phyloP scores from a whole-genome alignment of 2,329 filamentous ascomycete genomes.

The Davidsoniella australis region DNA sequence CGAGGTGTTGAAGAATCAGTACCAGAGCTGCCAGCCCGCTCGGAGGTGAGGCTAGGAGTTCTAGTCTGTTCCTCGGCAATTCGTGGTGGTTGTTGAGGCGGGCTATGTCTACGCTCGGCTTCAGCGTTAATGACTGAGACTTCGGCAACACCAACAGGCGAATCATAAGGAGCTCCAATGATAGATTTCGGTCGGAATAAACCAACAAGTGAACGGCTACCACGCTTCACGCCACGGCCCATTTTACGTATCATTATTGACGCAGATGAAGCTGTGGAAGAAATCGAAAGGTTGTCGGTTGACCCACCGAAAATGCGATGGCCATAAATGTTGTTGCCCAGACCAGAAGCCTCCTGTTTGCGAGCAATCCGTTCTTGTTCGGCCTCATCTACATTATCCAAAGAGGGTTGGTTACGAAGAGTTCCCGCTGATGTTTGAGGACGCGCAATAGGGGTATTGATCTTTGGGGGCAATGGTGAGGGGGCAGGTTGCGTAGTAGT shows the following conservation, averaged over 20 bases:
- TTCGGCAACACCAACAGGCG: constrained; percentile 38
- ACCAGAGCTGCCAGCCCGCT: constrained; percentile 37
- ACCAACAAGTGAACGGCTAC: constrained; percentile 75
- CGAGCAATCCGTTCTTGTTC: constrained; percentile 85
- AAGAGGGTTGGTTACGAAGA: constrained; percentile 46
- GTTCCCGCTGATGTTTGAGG: constrained; percentile 20
- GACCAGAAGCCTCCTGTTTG: constrained; percentile 78
- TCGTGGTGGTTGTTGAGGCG: not conserved
- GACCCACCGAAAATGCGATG: constrained; percentile 77
- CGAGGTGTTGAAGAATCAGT: constrained; percentile 47
- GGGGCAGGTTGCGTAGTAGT: too few species aligned
- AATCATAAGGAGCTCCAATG: constrained; percentile 57
- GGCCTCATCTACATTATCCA: constrained; percentile 55
- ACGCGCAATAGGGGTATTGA: constrained; percentile 7
- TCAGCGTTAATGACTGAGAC: constrained; percentile 94
- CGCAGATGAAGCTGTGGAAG: constrained; percentile 74
- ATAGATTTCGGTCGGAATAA: constrained; percentile 90
- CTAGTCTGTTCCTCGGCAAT: constrained; percentile 44
- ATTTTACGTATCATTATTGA: constrained; percentile 96
- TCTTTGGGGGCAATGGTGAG: not conserved
- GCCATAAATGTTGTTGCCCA: constrained; percentile 87
- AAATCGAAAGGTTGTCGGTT: constrained; percentile 86
- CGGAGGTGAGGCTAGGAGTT: constrained; percentile 44
- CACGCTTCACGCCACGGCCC: constrained; percentile 96
- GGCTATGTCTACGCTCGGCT: constrained; percentile 66